Conservation (phyloP, 441 rosid species). For the Croton setiger region DNA sequence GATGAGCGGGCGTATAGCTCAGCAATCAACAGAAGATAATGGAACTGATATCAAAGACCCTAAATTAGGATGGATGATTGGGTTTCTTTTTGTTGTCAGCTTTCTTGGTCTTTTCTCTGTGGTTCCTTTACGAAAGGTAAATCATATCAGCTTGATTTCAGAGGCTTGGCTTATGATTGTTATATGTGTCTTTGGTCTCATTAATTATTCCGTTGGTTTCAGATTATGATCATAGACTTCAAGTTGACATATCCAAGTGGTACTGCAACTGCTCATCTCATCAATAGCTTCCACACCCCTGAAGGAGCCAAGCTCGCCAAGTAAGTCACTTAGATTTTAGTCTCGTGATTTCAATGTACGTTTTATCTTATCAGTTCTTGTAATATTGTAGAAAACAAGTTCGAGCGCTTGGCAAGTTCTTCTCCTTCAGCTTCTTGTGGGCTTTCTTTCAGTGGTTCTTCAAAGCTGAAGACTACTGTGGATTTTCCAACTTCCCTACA, state of each 20-base stretch:
- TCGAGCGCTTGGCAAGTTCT: slow-evolving; percentile 16
- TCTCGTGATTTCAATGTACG: background rate
- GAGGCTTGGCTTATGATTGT: background rate
- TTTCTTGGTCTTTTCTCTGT: slow-evolving; percentile 13
- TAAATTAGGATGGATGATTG: slow-evolving; percentile 15
- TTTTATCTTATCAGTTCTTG: background rate
- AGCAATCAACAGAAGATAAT: slow-evolving; percentile 13
- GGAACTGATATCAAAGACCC: slow-evolving; percentile 3
- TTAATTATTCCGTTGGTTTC: background rate
- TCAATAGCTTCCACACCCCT: slow-evolving; percentile 20
- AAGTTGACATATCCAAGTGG: slow-evolving; percentile 19
- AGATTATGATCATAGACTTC: slow-evolving; percentile 21
- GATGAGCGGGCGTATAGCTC: slow-evolving; percentile 6
- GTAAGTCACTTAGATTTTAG: background rate
- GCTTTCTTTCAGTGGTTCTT: slow-evolving; percentile 20
- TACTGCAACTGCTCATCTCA: slow-evolving; percentile 18
- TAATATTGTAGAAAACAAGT: slow-evolving; percentile 15
- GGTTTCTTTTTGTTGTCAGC: slow-evolving; percentile 18
- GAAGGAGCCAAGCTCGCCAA: slow-evolving; percentile 17
- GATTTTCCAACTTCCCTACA: slow-evolving; percentile 17
- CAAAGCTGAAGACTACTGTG: slow-evolving; percentile 10
- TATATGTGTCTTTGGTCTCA: background rate
- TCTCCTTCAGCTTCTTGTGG: slow-evolving; percentile 20
- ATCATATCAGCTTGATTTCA: background rate
- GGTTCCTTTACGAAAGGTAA: slow-evolving; percentile 15